Conservation (phyloP, 2,329 filamentous ascomycete genomes). For the Mycogone perniciosa region DNA sequence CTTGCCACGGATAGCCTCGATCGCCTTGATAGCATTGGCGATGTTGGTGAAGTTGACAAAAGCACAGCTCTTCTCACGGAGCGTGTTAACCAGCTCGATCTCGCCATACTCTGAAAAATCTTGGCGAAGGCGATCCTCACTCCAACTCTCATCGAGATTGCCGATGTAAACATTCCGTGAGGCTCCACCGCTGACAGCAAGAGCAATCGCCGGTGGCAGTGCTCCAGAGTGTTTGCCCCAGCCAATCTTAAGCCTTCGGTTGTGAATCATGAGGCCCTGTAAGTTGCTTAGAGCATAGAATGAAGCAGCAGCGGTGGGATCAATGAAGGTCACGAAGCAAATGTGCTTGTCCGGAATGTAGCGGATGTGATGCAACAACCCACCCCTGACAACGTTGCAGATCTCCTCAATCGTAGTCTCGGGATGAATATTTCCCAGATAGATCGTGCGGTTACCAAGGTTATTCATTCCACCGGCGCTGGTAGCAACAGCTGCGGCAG, state of each 20-base stretch:
- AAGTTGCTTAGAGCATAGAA: constrained; percentile 98
- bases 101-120: constrained; percentile 97
- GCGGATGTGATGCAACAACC: constrained; percentile 92
- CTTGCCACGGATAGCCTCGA: constrained; percentile 87
- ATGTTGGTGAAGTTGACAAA: constrained; percentile 99
- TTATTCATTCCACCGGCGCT: constrained; percentile 97
- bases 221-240: constrained; percentile 99
- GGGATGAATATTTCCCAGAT: constrained; percentile 96
- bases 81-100: constrained; percentile 93
- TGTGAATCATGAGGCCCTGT: constrained; percentile 98
- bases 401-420: constrained; percentile 99
- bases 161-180: constrained; percentile 99
- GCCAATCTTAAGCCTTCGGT: constrained; percentile 93
- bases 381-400: constrained; percentile 95
- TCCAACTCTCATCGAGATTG: constrained; percentile 96
- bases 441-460: constrained; percentile 93
- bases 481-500: constrained; percentile 91
- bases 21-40: constrained; percentile 98
- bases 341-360: constrained; percentile 99
- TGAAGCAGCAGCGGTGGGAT: constrained; percentile 92
- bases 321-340: constrained; percentile 99
- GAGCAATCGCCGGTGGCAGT: constrained; percentile 87
- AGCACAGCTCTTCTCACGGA: constrained; percentile 97
- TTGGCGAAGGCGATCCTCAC: constrained; percentile 87
- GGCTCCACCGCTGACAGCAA: constrained; percentile 92